Evolutionary conservation across 331 rosid species (phyloP), one percentile per base, ranked within the genome.

Genomic region (Cydonia oblonga): DNA sequence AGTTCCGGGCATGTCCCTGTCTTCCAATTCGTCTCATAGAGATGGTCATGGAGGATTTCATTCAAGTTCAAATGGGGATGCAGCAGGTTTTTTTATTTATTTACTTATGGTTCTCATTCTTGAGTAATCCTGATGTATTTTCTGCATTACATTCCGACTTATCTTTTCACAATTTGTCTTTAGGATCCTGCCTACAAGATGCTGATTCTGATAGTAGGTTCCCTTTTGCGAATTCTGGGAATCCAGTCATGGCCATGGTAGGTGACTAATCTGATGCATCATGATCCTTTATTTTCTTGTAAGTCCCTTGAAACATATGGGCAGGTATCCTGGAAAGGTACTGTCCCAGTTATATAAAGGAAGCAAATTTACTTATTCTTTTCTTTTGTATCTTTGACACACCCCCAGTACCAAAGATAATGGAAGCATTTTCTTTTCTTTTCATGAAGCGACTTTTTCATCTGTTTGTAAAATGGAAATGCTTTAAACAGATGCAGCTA

Each of bases 241-340:
- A 91, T 87, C 99, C 97, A 51, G 97, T 91, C 78, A 95, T 91
- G 99, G 83, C 99, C 72, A 78, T 95, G 97, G 99, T 95, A 85
- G 75, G 90, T 82, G 81, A 68, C 83, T 73, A 70, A 68, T 75
- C 22, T 7, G 56, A n/a, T 57, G 58, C 53, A 23, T 58, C 57
- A 15, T 70, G 75, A 64, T 56, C 54, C 38, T 72, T 19, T 60
- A 18, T 60, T 26, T 60, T 56, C 40, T 20, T 60, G 13, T 42
- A 60, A 26, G 4, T 60, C 25, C 38, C 49, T 32, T 12, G 40
- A 9, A 71, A 20, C 66, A 22, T 57, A 16, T 69, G 73, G 25
- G 38, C 52, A 23, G 8, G 64, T 54, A 29, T 62, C 19, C 66
- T 62, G 24, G 9, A 69, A 68, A 51, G 44, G 33, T 29, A 32